A percentile compares a stretch with the other conserved stretches of the same genome.
phyloP scores from a whole-genome alignment of 768 basidiomycete species.

The Plicaturopsis crispa region DNA sequence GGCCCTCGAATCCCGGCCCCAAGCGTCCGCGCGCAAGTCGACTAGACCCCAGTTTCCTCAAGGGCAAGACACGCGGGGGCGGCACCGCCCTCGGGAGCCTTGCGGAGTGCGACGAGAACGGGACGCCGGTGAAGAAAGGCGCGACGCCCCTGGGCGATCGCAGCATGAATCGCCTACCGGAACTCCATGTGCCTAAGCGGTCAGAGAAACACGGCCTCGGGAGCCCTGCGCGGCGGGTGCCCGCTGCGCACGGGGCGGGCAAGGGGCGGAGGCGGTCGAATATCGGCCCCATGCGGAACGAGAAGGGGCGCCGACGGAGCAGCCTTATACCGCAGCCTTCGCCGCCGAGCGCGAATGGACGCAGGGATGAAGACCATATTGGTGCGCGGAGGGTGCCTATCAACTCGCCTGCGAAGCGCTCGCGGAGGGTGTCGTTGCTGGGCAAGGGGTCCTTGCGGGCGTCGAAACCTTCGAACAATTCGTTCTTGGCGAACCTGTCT shows the following conservation, averaged over 20 bases:
- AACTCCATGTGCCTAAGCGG: conserved; percentile 26
- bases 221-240: conserved; percentile 45
- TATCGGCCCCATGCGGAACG: conserved; percentile 67
- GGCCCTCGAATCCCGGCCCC: neutral
- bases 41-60: conserved; percentile 64
- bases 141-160: conserved; percentile 52
- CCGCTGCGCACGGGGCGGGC: conserved; percentile 28
- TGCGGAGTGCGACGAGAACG: conserved; percentile 64
- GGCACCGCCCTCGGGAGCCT: conserved; percentile 51
- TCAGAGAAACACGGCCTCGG: conserved; percentile 22
- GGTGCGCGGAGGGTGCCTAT: conserved; percentile 36
- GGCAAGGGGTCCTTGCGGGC: conserved; percentile 26
- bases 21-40: conserved; percentile 58
- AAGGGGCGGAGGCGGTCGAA: conserved; percentile 61
- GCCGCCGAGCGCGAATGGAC: conserved; percentile 21
- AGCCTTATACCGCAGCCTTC: conserved; percentile 74
- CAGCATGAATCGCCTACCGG: conserved; percentile 45
- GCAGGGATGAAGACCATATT: conserved; percentile 25
- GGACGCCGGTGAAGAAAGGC: conserved; percentile 19
- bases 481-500: too few relatives aligned
- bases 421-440: conserved; percentile 52
- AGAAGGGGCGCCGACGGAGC: conserved; percentile 68
- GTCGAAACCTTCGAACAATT: conserved; percentile 23
- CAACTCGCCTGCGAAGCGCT: conserved; percentile 52
- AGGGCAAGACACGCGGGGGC: conserved; percentile 36